Base-by-base conservation (phyloP, 176 grass and related monocot genomes). In the Alloteropsis semialata region DNA sequence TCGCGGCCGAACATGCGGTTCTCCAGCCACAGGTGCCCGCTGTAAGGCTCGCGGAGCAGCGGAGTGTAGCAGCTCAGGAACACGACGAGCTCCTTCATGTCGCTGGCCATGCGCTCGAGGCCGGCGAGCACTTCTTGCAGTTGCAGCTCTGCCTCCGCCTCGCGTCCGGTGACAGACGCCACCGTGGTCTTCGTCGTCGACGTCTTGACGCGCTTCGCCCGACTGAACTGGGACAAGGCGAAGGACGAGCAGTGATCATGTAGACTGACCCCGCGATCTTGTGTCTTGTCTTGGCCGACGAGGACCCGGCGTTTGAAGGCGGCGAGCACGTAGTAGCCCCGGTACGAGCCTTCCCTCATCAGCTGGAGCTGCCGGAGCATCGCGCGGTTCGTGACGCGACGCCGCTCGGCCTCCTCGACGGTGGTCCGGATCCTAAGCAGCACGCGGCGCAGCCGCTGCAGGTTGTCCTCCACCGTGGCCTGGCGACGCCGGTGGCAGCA, bases 1-100 rank as follows among this genome's bases (percentile, higher is more conserved):
- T 87, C 78, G 3, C 85, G 77, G 18, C 70, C 78, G 30, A 76
- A 87, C 70, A 87, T 87, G 49, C 85, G 48, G 5, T 56, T 87
- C 14, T 76, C 70, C 16, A 80, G 16, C 37, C 37, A 48, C 29
- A 87, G 13, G 61, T 87, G 60, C 8, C 8, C 49, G 22, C 6
- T 30, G 19, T 46, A 60, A 37, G 62, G 78, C 10, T 59, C 10
- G 3, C 22, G 50, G 7, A 14, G 12, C 15, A 87, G 17, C 1
- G 7, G 70, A 50, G 85, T 49, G 46, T 87, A 87, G 10, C 6
- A 33, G 5, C 27, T 65, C 59, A 87, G 18, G 7, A 87, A 49
- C 2, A 75, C 27, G 2, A 68, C n/a, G 21, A 81, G 75, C 29
- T 81, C 85, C 41, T 18, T 0, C 69, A 76, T 65, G 27, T 41